phyloP scores from a whole-genome alignment of 31 red algal species.

The Porphyra umbilicalis region DNA sequence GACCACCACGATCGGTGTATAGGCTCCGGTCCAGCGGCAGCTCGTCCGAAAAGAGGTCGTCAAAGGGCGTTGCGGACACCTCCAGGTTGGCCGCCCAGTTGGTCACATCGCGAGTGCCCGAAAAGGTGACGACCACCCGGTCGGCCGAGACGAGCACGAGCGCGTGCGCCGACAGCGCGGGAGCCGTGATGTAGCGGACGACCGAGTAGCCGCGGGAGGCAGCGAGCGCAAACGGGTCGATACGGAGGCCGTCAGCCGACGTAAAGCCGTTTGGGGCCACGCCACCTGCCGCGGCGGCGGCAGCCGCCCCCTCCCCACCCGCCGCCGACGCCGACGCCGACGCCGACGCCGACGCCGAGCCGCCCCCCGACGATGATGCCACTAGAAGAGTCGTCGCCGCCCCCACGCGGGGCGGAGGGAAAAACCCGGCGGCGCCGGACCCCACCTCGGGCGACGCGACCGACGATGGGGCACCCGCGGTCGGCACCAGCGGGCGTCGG shows the following conservation, averaged over 20 bases:
- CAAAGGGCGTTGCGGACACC: not conserved
- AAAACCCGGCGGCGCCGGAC: not conserved
- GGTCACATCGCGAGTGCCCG: slow-evolving; percentile 35
- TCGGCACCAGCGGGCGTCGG: not conserved
- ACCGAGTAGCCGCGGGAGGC: not conserved
- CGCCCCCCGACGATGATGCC: too few relatives aligned
- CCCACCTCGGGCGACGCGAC: not conserved
- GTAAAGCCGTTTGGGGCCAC: not conserved
- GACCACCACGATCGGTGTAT: not conserved
- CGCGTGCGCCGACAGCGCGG: slow-evolving; percentile 16
- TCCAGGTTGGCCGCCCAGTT: slow-evolving; percentile 53
- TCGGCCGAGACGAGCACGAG: slow-evolving; percentile 31
- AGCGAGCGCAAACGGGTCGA: not conserved
- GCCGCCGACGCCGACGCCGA: too few relatives aligned
- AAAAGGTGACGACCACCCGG: slow-evolving; percentile 53
- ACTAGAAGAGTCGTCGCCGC: not conserved
- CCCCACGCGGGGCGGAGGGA: not conserved
- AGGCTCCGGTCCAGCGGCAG: not conserved
- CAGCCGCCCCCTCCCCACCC: not conserved
- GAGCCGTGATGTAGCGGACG: not conserved
- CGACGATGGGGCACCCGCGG: not conserved
- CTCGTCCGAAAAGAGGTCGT: not conserved
- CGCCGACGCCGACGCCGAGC: too few relatives aligned
- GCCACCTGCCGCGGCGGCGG: not conserved
- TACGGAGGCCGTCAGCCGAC: not conserved